These are phyloP conservation scores for Selenicereus undatus DNA, from an alignment of 148 eudicot genomes.

Conservation along the genomic window DNA sequence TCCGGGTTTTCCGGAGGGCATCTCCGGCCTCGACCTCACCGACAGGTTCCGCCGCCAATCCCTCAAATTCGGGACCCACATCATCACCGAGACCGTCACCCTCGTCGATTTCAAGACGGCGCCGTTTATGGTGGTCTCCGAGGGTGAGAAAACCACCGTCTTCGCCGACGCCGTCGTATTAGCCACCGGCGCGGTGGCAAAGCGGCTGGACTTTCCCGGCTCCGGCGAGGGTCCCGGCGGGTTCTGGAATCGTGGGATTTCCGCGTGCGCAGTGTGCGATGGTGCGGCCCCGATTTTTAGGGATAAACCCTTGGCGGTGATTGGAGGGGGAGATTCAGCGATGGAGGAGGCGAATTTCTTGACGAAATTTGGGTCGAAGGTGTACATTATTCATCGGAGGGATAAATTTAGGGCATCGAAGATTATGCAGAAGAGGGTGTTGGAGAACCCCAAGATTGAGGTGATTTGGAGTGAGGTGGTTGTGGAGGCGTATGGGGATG, in stretches of 20 bases:
- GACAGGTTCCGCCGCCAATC: conserved; percentile 53
- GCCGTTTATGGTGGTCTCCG: conserved; percentile 54
- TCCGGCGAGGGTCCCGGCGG: conserved; percentile 31
- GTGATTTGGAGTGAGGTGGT: conserved; percentile 76
- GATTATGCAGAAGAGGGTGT: conserved; percentile 72
- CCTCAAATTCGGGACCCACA: conserved; percentile 49
- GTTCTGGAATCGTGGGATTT: conserved; percentile 63
- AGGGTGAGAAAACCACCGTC: conserved; percentile 32
- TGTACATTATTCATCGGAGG: conserved; percentile 74
- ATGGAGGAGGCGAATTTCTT: conserved; percentile 46
- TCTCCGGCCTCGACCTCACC: conserved; percentile 53
- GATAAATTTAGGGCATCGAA: conserved; percentile 74
- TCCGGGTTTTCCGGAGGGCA: conserved; percentile 78
- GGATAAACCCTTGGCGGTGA: conserved; percentile 38
- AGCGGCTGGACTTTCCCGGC: conserved; percentile 50
- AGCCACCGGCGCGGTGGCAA: conserved; percentile 87
- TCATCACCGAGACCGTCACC: conserved; percentile 60
- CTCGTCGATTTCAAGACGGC: conserved; percentile 43
- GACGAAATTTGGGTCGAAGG: conserved; percentile 55
- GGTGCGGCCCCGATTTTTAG: conserved; percentile 45
- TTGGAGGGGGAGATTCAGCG: conserved; percentile 48
- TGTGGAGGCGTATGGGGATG: conserved; percentile 59
- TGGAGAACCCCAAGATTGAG: conserved; percentile 68
- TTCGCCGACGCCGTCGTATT: conserved; percentile 70
- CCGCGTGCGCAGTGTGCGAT: conserved; percentile 49